phyloP scores from a whole-genome alignment of 495 filamentous ascomycete species.

The Glarea lozoyensis region DNA sequence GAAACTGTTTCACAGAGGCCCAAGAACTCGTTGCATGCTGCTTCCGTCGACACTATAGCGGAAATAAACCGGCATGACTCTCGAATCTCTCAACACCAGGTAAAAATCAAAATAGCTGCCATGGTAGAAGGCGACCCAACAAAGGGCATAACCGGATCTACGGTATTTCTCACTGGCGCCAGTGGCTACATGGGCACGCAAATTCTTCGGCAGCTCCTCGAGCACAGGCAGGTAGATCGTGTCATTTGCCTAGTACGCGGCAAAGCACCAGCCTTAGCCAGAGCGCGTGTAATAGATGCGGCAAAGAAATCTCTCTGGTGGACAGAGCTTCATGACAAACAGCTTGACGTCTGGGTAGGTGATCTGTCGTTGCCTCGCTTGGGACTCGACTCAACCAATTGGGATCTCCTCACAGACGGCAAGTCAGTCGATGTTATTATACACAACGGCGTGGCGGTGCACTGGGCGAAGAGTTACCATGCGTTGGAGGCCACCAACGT shows the following conservation, averaged over 20 bases:
- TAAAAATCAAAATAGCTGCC: not conserved
- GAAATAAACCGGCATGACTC: not conserved
- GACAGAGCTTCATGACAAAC: too few relatives aligned
- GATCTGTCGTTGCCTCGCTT: not conserved
- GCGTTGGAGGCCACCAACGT: conserved; percentile 26
- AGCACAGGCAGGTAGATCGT: not conserved
- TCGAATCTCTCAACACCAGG: not conserved
- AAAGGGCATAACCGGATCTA: too few relatives aligned
- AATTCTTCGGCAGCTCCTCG: not conserved
- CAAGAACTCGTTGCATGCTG: not conserved
- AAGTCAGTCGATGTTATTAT: conserved; percentile 31
- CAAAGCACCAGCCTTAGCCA: not conserved
- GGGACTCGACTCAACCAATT: not conserved
- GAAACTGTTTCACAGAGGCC: not conserved
- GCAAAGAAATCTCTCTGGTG: not conserved
- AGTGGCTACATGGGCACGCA: not conserved
- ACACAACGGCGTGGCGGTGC: conserved; percentile 42
- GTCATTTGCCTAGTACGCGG: not conserved
- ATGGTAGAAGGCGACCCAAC: not conserved
- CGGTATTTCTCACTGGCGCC: not conserved
- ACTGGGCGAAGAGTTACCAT: conserved; percentile 36
- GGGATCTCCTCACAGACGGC: not conserved
- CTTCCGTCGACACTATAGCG: not conserved
- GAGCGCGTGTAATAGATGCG: not conserved
- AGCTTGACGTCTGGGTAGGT: too few relatives aligned